Evolutionary conservation across 495 filamentous ascomycete species (phyloP), one percentile per base, ranked within the genome.

Genomic region (Saxophila tyrrhenica): DNA sequence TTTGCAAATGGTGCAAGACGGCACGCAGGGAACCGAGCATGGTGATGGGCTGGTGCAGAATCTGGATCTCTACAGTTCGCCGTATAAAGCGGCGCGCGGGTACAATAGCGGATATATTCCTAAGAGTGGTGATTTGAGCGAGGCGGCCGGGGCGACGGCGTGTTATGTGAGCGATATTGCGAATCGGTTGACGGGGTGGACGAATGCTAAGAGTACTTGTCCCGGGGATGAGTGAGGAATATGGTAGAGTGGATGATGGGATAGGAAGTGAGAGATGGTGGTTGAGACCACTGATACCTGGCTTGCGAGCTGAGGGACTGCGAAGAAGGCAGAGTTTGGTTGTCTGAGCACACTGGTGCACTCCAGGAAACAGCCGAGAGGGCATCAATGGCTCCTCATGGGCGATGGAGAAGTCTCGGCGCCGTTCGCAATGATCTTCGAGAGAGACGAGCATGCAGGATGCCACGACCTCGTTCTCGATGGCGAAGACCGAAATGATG

Each of bases 111-210:
- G 61, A 2, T 57, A 51, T 19, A 48, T 60, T 11, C 24, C 51
- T 1, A 39, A 21, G 24, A 56, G 51, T 17, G 58, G 57, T 13
- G 47, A 63, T 46, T 29, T 63, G 49, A 38, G 20, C 23, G 57
- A 62, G 17, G 52, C 47, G 17, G 58, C 49, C 1, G 58, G 52
- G 32, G 53, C 52, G 20, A 63, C 61, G 42, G 50, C 47, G 29
- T 56, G 57, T 25, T 63, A 63, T 55, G 57, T 51, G 15, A 52
- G 21, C 9, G 61, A 63, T 54, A 48, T 61, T 45, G 61, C 61
- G 3, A 63, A 63, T 39, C 47, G 57, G 49, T 50, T 63, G 52
- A 60, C 56, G 7, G 61, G 61, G 23, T 61, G 58, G 58, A 48
- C 49, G 20, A 43, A 54, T 44, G 58, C 54, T 7, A 17, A 32